These are phyloP conservation scores for Alternaria incomplexa DNA, from an alignment of 2,329 filamentous ascomycete species.

Conservation along the genomic window DNA sequence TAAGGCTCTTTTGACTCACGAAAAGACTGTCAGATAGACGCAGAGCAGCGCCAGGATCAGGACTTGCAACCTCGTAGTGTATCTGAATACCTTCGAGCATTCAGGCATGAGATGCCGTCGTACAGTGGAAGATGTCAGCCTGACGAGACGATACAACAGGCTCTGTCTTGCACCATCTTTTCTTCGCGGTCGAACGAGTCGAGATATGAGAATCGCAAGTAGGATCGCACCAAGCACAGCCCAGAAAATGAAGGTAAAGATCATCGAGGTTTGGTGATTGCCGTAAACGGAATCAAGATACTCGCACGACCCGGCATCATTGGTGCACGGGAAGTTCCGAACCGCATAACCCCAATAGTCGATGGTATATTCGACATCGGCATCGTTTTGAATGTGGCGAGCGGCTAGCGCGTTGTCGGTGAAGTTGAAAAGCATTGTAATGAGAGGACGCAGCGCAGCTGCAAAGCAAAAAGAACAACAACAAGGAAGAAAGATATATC, in stretches of 20 bases:
- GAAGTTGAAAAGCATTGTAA: conserved; percentile 8
- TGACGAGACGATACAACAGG: conserved; percentile 4
- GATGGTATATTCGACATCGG: conserved; percentile 7
- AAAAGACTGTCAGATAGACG: conserved; percentile 4
- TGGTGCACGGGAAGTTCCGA: conserved; percentile 9
- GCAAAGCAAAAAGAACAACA: conserved; percentile 1
- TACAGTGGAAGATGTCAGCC: neutral
- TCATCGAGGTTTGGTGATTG: conserved; percentile 7
- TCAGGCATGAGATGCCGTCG: conserved; percentile 1
- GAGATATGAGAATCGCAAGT: conserved; percentile 1
- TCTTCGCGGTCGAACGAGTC: neutral
- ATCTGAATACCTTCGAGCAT: conserved; percentile 1
- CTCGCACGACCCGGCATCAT: conserved; percentile 4
- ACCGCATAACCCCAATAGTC: conserved; percentile 11
- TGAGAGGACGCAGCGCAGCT: conserved; percentile 9
- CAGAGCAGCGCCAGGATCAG: conserved; percentile 6
- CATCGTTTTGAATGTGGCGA: conserved; percentile 6
- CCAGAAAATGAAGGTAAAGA: conserved; percentile 9
- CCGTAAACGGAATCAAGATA: conserved; percentile 9
- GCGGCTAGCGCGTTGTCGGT: conserved; percentile 3
- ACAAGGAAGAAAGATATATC: neutral
- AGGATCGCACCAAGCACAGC: conserved; percentile 4
- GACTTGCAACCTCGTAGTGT: conserved; percentile 7
- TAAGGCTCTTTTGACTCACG: neutral
- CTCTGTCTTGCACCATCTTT: conserved; percentile 1